A percentile compares a stretch with the other conserved stretches of the same genome.
phyloP scores from a whole-genome alignment of 75 land plant species.

The Picea glauca region DNA sequence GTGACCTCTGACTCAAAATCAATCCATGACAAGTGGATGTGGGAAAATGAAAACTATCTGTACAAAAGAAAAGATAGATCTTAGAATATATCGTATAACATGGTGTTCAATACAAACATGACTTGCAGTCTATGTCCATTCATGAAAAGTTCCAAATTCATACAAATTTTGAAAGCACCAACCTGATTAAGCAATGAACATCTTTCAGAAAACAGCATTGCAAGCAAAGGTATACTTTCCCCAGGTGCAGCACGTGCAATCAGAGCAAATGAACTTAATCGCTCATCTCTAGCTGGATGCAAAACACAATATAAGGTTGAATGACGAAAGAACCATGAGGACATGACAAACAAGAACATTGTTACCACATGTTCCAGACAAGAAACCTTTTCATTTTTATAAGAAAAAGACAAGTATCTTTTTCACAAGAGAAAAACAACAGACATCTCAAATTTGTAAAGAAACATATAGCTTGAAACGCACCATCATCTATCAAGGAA shows the following conservation, averaged over 20 bases:
- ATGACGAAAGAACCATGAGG: not conserved
- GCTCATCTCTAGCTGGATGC: constrained; percentile 89
- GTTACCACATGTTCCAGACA: not conserved
- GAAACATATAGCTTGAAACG: not conserved
- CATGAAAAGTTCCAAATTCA: not conserved
- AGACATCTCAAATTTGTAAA: not conserved
- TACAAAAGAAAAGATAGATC: not conserved
- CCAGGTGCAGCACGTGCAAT: constrained; percentile 80
- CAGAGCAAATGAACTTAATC: constrained; percentile 75
- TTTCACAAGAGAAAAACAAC: not conserved
- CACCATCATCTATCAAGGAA: not conserved
- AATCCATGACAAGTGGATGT: not conserved
- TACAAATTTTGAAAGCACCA: not conserved
- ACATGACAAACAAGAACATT: constrained; percentile 1
- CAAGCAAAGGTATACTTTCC: constrained; percentile 60
- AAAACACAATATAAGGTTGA: constrained; percentile 4
- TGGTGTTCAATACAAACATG: not conserved
- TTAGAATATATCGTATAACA: not conserved
- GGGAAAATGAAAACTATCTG: no score
- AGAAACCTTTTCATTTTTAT: no score
- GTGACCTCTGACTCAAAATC: not conserved
- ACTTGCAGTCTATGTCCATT: not conserved
- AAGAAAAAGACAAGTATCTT: not conserved
- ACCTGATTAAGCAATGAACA: constrained; percentile 72
- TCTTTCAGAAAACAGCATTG: constrained; percentile 64